Conservation (phyloP, 768 basidiomycete species). For the Sporobolomyces roseus region DNA sequence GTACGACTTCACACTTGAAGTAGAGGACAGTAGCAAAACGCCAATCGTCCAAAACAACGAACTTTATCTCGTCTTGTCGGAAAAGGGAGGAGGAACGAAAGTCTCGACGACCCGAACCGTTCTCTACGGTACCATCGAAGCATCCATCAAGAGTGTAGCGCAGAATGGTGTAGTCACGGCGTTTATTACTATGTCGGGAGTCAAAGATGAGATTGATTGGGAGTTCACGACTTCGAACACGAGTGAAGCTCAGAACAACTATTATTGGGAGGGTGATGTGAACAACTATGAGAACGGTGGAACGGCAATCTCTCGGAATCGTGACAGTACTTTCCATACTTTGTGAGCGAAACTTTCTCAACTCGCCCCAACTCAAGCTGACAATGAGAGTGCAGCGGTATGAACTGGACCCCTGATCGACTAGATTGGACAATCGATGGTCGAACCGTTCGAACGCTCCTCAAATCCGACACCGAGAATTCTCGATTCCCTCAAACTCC, state of each 20-base stretch:
- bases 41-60: conserved; percentile 41
- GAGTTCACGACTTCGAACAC: conserved; percentile 28
- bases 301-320: conserved; percentile 1
- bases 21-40: conserved; percentile 30
- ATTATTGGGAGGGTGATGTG: conserved; percentile 14
- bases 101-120: conserved; percentile 47
- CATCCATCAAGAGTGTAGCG: conserved; percentile 43
- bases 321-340: conserved; percentile 21
- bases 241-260: conserved; percentile 29
- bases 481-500: conserved; percentile 48
- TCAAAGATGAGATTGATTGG: conserved; percentile 46
- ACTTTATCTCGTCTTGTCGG: conserved; percentile 29
- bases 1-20: conserved; percentile 47
- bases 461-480: conserved; percentile 43
- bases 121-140: conserved; percentile 46
- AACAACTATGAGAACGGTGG: conserved; percentile 33
- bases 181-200: conserved; percentile 38
- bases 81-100: conserved; percentile 46
- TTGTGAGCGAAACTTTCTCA: conserved; percentile 9
- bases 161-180: conserved; percentile 48
- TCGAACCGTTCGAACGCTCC: conserved; percentile 44
- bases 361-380: too few relatives aligned
- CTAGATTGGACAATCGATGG: conserved; percentile 40
- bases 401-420: conserved; percentile 37
- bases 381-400: conserved; percentile 24